A percentile compares a stretch with the other conserved stretches of the same genome.
phyloP scores from a whole-genome alignment of 2,329 filamentous ascomycete genomes.

The Ceratocystis cubensis region DNA sequence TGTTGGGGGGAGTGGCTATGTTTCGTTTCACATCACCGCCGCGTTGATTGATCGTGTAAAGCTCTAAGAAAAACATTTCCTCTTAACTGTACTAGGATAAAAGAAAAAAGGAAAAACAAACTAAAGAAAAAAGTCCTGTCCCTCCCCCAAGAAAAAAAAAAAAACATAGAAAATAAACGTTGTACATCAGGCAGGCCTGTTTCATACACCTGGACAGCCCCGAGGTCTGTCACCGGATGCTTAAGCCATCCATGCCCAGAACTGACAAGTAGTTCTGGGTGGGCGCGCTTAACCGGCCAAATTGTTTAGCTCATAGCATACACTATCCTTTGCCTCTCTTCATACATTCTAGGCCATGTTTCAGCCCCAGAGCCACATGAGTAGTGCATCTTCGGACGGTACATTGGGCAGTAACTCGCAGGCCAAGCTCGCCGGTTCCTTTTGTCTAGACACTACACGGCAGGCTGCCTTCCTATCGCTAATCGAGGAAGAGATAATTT shows the following conservation, averaged over 20 bases:
- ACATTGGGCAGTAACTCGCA: not conserved
- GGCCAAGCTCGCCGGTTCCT: not conserved
- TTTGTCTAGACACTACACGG: not conserved
- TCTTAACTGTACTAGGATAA: not conserved
- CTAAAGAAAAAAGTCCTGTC: constrained; percentile 1
- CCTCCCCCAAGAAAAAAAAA: constrained; percentile 1
- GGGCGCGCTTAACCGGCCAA: not conserved
- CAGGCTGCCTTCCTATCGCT: not conserved
- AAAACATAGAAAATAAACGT: constrained; percentile 3
- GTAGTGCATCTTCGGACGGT: not conserved
- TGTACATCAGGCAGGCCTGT: not conserved
- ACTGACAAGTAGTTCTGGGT: not conserved
- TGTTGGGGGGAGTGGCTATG: not conserved
- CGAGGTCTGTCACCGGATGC: not conserved
- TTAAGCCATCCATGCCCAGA: not conserved
- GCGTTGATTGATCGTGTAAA: not conserved
- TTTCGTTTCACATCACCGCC: constrained; percentile 1
- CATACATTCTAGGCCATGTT: not conserved
- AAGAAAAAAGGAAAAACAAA: constrained; percentile 12
- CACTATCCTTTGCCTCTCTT: not conserved
- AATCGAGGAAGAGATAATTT: constrained; percentile 22
- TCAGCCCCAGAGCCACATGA: not conserved
- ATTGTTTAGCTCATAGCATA: not conserved
- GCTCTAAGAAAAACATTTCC: not conserved
- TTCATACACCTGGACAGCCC: not conserved